phyloP scores from a whole-genome alignment of 768 basidiomycete genomes.

The Rhizopogon sp. region DNA sequence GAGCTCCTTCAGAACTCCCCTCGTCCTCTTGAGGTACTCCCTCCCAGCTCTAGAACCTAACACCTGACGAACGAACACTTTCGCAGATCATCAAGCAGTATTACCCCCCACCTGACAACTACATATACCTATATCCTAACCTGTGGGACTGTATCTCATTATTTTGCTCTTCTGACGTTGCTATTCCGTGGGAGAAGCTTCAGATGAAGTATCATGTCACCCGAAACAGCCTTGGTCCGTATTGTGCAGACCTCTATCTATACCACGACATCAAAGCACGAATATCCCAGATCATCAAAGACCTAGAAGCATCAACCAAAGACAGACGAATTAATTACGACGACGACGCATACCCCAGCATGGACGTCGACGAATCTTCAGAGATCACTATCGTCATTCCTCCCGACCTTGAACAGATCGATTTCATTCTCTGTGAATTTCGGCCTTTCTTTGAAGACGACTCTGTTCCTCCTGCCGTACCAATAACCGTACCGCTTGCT shows the following conservation, averaged over 20 bases:
- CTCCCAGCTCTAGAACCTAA: background rate
- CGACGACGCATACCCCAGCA: constrained; percentile 7
- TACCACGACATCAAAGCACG: constrained; percentile 55
- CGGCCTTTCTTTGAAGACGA: constrained; percentile 31
- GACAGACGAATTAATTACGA: constrained; percentile 11
- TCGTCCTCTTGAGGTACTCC: constrained; percentile 58
- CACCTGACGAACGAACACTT: constrained; percentile 1
- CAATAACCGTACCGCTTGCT: constrained; percentile 40
- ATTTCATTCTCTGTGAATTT: constrained; percentile 43
- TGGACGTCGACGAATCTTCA: constrained; percentile 25
- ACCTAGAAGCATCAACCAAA: constrained; percentile 14
- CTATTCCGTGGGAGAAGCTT: constrained; percentile 57
- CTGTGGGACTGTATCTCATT: constrained; percentile 50
- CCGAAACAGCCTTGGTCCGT: constrained; percentile 61
- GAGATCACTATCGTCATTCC: constrained; percentile 23
- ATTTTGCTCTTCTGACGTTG: constrained; percentile 30
- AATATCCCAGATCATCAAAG: constrained; percentile 35
- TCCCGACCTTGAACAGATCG: constrained; percentile 41
- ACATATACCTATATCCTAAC: constrained; percentile 51
- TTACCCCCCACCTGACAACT: constrained; percentile 43
- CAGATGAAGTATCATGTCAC: constrained; percentile 59
- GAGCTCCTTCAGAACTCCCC: constrained; percentile 63
- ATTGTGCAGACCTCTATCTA: constrained; percentile 69
- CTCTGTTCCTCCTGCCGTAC: constrained; percentile 22
- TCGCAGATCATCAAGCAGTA: constrained; percentile 55